Conservation (phyloP, 1,284 basidiomycete species). For the Ceratobasidium sp. region DNA sequence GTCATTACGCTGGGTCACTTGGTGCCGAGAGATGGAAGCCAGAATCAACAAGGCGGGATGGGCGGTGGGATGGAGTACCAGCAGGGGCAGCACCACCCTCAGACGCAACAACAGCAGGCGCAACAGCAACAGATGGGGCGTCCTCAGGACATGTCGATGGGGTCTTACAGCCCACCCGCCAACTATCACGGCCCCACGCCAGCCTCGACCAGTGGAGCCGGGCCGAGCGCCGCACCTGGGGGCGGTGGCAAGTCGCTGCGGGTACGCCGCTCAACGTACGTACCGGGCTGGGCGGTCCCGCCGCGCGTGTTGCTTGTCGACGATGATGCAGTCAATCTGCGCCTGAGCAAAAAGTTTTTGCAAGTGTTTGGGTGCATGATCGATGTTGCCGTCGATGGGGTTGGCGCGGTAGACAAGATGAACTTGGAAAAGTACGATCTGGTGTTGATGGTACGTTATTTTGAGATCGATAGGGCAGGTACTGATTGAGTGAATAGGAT, state of each 20-base stretch:
- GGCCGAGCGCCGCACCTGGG: neutral
- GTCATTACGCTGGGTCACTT: constrained; percentile 87
- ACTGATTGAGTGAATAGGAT: constrained; percentile 65
- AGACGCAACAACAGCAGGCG: constrained; percentile 28
- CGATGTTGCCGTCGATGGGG: constrained; percentile 93
- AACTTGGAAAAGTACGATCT: constrained; percentile 93
- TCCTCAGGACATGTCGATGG: constrained; percentile 15
- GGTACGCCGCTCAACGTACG: constrained; percentile 80
- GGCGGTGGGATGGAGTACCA: constrained; percentile 30
- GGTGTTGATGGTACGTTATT: constrained; percentile 82
- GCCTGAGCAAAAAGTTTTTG: constrained; percentile 91
- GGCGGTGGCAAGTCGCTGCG: constrained; percentile 58
- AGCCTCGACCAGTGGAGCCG: constrained; percentile 3
- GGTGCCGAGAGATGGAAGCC: constrained; percentile 64
- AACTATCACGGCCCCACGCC: constrained; percentile 41
- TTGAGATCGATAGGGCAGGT: constrained; percentile 35
- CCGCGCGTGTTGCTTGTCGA: constrained; percentile 93
- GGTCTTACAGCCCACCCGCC: constrained; percentile 36
- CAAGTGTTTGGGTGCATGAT: constrained; percentile 96
- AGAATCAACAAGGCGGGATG: constrained; percentile 20
- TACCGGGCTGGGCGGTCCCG: constrained; percentile 89
- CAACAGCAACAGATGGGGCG: constrained; percentile 17
- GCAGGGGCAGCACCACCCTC: constrained; percentile 25
- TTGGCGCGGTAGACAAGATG: constrained; percentile 97
- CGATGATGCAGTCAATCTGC: constrained; percentile 92